Base-by-base conservation (phyloP, 179 eudicot species). In the Camellia oleifera region DNA sequence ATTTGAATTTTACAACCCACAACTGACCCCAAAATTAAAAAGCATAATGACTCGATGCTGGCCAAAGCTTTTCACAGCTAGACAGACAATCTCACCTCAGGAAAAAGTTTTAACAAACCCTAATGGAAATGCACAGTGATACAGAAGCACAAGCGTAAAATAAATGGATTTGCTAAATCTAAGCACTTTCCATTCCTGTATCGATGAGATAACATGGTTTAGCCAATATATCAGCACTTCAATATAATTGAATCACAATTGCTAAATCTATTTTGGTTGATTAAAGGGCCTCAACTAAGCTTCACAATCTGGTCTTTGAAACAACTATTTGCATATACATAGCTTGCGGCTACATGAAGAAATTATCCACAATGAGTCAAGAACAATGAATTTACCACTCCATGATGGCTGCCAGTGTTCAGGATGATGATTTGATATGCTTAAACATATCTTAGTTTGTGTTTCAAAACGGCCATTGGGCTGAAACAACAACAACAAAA, bases 321-420 rank as follows among this genome's bases (percentile, higher is more conserved):
- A 3, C 69, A 57, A 46, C 57, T 8, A 18, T 7, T 56, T 56
- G 45, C 45, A 60, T 58, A 13, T 14, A 57, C 58, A 78, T n/a
- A 20, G 66, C 46, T 58, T 13, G 26, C 18, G 23, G 46, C 5
- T 61, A 69, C 15, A 70, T 40, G 45, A 67, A 26, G 57, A 26
- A 15, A 17, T 78, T 40, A 73, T 56, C 13, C 53, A 13, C 56
- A 61, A 32, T 5, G 32, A 15, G 15, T 4, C 7, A 64, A 23
- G 18, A 60, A 57, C 23, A 63, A 63, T 54, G 52, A 44, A 58
- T 80, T 87, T 87, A 96, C 99, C 99, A 82, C 99, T 94, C 99
- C 99, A 96, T 67, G 99, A 96, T 77, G 99, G 99, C 85, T 96
- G 99, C 99, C 99, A 96, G 77, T 96, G 99, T 90, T 96, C 99